Evolutionary conservation across 2,329 filamentous ascomycete species (phyloP).

Genomic region (Sporothrix euskadiensis): DNA sequence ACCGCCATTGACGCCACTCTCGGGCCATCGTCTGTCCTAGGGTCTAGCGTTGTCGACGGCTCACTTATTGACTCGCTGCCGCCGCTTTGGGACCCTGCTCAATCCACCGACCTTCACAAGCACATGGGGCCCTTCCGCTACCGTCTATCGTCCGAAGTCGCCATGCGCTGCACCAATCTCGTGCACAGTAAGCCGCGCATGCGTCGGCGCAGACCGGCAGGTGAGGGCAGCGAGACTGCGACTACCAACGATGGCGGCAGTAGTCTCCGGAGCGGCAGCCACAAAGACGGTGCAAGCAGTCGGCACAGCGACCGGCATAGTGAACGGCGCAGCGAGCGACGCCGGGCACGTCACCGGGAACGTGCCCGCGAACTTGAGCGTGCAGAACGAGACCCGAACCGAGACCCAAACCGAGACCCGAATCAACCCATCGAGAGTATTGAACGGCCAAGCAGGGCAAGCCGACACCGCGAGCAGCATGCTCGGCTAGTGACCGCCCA

Average conservation of each 20-base stretch:
- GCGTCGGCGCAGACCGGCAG: conserved; percentile 36
- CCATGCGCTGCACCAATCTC: conserved; percentile 39
- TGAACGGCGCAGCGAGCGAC: background rate
- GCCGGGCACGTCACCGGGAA: background rate
- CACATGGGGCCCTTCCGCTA: conserved; percentile 35
- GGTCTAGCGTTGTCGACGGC: conserved; percentile 26
- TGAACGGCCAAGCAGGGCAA: background rate
- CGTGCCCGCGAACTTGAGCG: background rate
- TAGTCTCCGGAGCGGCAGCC: background rate
- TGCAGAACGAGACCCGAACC: background rate
- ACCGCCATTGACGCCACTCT: background rate
- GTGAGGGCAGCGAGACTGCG: background rate
- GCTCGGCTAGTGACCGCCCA: background rate
- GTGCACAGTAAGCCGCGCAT: conserved; percentile 41
- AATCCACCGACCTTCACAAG: conserved; percentile 35
- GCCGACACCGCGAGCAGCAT: conserved; percentile 1
- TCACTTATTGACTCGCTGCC: conserved; percentile 33
- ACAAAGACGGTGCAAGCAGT: background rate
- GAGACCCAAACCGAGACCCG: background rate
- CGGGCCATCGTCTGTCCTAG: background rate
- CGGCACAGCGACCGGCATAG: background rate
- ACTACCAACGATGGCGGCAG: background rate
- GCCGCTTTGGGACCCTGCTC: conserved; percentile 33
- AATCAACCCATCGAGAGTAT: background rate
- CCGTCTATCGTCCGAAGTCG: conserved; percentile 38